phyloP scores from a whole-genome alignment of 495 filamentous ascomycete genomes.

The Hypoxylon rickii region DNA sequence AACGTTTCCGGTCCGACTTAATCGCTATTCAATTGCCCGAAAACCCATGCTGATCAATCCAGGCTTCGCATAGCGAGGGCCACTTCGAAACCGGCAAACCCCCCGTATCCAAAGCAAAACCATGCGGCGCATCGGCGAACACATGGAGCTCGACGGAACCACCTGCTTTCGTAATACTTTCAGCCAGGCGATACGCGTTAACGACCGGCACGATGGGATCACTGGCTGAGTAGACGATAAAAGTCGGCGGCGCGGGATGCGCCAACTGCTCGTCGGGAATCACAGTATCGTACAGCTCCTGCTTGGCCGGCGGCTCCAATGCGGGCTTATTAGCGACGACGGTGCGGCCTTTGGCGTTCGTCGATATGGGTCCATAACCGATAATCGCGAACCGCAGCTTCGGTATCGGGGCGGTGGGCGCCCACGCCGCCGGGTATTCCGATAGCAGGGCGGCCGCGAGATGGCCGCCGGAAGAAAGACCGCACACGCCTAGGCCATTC shows the following conservation, averaged over 20 bases:
- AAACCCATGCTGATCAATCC: conserved; percentile 3
- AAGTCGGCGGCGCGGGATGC: conserved; percentile 13
- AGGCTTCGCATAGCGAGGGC: conserved; percentile 22
- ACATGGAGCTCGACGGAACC: conserved; percentile 22
- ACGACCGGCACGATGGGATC: conserved; percentile 23
- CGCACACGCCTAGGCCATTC: conserved; percentile 14
- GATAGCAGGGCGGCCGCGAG: conserved; percentile 20
- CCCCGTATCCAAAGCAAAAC: conserved; percentile 21
- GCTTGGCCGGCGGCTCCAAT: conserved; percentile 22
- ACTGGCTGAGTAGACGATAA: conserved; percentile 26
- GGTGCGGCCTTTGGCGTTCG: conserved; percentile 22
- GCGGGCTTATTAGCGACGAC: conserved; percentile 17
- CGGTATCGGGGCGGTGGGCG: neutral
- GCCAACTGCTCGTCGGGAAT: conserved; percentile 20
- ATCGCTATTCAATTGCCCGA: too few species aligned
- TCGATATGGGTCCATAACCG: conserved; percentile 26
- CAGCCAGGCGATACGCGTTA: conserved; percentile 21
- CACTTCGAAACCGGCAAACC: conserved; percentile 16
- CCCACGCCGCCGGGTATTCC: conserved; percentile 12
- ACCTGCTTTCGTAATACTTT: conserved; percentile 10
- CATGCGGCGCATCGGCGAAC: conserved; percentile 25
- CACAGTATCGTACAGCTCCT: conserved; percentile 21
- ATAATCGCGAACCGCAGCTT: conserved; percentile 16
- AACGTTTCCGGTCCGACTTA: too few species aligned
- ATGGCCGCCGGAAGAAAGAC: conserved; percentile 25